Evolutionary conservation across 2,329 filamentous ascomycete genomes (phyloP), one percentile per base, ranked within the genome.

Genomic region (Xylariomycetidae sp.): DNA sequence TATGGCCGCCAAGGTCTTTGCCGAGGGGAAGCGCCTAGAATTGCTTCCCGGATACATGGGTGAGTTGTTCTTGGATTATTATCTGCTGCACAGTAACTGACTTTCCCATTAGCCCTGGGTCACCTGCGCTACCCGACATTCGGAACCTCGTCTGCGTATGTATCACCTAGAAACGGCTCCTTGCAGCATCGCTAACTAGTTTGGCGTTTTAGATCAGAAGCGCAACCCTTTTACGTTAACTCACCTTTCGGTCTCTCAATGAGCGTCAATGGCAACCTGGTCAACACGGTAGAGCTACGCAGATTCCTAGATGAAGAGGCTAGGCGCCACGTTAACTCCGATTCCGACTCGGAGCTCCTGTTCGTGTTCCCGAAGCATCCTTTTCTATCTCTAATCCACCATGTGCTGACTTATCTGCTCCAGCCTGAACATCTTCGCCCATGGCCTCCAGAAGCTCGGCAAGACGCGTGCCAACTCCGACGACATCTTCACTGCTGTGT

Each of bases 401-500:
- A n/a, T n/a, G n/a, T n/a, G n/a, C n/a, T n/a, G n/a, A n/a, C n/a
- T n/a, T n/a, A n/a, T n/a, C n/a, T n/a, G n/a, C n/a, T n/a, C n/a
- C n/a, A n/a, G n/a, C n/a, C n/a, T n/a, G n/a, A 88, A 87, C 54
- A 73, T 86, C 46, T 86, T 86, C 46, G 83, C 83, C 25, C 79
- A 82, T 55, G 84, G 86, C 57, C 71, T 92, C 50, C 82, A 89
- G 63, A 29, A 12, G 12, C 88, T 83, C 9, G 83, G 84, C 45
- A 92, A 93, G 63, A 81, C 83, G 33, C 81, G 86, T 65, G 82
- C 88, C 47, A 92, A 92, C 53, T 70, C 77, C 35, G 79, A 83
- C 40, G 86, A 93, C 59, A 75, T 89, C 50, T 92, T 92, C 62
- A 74, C 70, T 26, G 77, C 81, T 15, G 66, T 93, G 40, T 68